Conservation (phyloP, 2,329 filamentous ascomycete species). For the Chrysoporthe puriensis region DNA sequence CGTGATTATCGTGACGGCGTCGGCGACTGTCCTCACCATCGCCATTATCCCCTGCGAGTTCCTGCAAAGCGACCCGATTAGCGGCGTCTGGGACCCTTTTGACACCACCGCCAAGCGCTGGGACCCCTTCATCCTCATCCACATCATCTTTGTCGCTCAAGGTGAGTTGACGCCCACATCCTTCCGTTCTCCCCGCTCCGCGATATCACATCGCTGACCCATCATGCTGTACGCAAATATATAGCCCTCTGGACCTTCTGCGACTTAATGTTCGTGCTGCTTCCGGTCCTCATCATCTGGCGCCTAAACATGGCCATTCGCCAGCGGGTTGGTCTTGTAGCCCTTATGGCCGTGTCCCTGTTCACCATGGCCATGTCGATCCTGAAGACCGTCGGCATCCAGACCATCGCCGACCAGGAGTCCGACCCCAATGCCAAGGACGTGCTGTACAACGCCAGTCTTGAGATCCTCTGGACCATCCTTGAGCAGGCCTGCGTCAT, state of each 20-base stretch:
- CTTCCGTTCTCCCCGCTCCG: neutral
- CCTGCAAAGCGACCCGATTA: no score
- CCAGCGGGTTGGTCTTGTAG: constrained; percentile 16
- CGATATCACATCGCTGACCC: neutral
- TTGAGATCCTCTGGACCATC: neutral
- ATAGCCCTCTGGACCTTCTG: constrained; percentile 18
- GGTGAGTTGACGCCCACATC: no score
- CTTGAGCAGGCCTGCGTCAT: constrained; percentile 3
- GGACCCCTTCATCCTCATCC: no score
- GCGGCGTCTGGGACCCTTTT: no score
- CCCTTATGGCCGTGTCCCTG: constrained; percentile 24
- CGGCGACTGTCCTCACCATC: no score
- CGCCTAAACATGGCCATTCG: constrained; percentile 29
- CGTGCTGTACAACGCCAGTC: neutral
- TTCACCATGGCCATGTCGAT: constrained; percentile 23
- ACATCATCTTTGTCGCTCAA: no score
- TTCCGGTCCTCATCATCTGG: constrained; percentile 31
- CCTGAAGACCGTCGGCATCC: constrained; percentile 12
- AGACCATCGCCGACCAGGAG: no score
- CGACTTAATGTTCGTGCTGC: constrained; percentile 29
- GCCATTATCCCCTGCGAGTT: no score
- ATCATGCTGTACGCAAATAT: no score
- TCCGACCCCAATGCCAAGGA: neutral
- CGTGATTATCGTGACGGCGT: neutral
- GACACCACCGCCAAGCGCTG: no score